Base-by-base conservation (phyloP, 2,329 filamentous ascomycete species). In the Arthrobotrys musiformis region DNA sequence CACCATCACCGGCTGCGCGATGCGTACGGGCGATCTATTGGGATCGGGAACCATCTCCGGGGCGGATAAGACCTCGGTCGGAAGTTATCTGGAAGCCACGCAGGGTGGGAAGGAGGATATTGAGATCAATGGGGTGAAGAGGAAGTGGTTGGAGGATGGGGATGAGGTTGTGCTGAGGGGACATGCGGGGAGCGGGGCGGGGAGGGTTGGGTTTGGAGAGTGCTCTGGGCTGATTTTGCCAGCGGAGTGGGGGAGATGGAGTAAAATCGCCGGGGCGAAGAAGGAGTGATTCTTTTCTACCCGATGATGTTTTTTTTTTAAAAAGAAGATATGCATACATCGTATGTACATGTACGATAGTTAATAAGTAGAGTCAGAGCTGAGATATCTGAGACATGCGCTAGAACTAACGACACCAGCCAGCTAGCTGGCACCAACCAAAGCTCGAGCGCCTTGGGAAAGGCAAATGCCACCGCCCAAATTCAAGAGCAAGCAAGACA, bases 11-110 rank as follows among this genome's bases (percentile, higher is more conserved):
- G 92, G 92, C 4, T 95, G 92, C 82, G 89, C 90, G 2, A 86
- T 95, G 86, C 87, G 89, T 54, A 87, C 90, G 0, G 92, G 92
- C 35, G 92, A 95, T 81, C 83, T 95, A 63, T 84, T 95, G 4
- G 92, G 92, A 1, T 92, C 90, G 1, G 92, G 92, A 2, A 95
- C 92, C 0, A 94, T 95, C 80, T 90, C 88, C 48, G 92, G 92
- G 1, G 86, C 83, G 4, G 85, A 85, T 50, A 83, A 84, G n/a
- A 84, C 84, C 9, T 88, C 89, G 5, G 85, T 90, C 79, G 92
- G 92, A 0, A 91, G 90, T 81, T 83, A 94, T 56, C 83, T 94
- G 50, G 92, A 95, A 84, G 89, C 91, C 82, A 92, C 88, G 0
- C 86, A 89, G 78, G 89, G 89, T 37, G 92, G 92, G 0, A 93